Percentiles rank a stretch among this genome's conserved stretches.
phyloP scores from a whole-genome alignment of 2,329 filamentous ascomycete species.

The Aspergillus floridensis region DNA sequence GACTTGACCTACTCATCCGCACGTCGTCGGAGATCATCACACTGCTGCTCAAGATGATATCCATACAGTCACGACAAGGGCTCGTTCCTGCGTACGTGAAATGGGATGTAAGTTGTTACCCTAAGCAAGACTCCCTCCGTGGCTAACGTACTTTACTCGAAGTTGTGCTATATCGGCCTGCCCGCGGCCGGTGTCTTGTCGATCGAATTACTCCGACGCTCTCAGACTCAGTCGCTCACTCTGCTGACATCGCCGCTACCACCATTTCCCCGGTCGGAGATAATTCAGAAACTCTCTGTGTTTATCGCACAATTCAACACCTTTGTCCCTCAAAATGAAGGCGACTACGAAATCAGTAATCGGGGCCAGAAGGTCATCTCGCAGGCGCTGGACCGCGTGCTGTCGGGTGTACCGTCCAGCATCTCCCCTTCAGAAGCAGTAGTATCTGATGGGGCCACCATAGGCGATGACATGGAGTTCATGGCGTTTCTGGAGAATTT shows the following conservation, averaged over 20 bases:
- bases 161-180: conserved; percentile 23
- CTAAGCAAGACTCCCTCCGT: too few relatives aligned
- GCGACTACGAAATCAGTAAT: conserved; percentile 12
- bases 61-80: conserved; percentile 4
- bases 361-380: conserved; percentile 15
- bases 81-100: not conserved
- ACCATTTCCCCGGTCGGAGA: conserved; percentile 19
- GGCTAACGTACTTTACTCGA: not conserved
- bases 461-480: conserved; percentile 10
- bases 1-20: not conserved
- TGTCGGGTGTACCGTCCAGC: conserved; percentile 2
- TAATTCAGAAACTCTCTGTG: conserved; percentile 24
- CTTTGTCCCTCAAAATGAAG: conserved; percentile 10
- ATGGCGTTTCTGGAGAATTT: conserved; percentile 18
- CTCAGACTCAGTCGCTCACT: not conserved
- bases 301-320: conserved; percentile 17
- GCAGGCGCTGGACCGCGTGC: conserved; percentile 16
- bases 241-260: not conserved
- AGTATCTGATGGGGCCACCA: not conserved
- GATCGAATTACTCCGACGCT: conserved; percentile 22
- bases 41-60: not conserved
- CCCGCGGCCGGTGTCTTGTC: conserved; percentile 23
- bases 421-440: not conserved
- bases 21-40: conserved; percentile 7
- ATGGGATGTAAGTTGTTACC: conserved; percentile 5